phyloP scores from a whole-genome alignment of 371 early-diverging fungal species.

The Rhizopus sp. region DNA sequence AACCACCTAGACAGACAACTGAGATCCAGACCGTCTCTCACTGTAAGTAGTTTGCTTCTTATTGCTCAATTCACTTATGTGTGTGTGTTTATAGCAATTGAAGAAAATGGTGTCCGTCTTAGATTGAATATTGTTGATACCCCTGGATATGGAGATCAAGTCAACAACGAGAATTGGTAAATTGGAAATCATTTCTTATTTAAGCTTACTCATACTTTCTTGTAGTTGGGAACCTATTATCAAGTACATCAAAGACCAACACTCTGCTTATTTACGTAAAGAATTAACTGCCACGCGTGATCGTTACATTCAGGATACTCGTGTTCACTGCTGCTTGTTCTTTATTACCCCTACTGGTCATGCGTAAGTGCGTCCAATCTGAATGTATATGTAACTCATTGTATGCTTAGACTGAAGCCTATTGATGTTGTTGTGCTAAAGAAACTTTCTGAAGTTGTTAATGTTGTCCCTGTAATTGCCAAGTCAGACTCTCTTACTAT shows the following conservation, averaged over 20 bases:
- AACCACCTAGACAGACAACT: slow-evolving; percentile 80
- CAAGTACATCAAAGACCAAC: slow-evolving; percentile 93
- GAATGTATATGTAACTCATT: slow-evolving; percentile 4
- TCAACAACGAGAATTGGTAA: slow-evolving; percentile 89
- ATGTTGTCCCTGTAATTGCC: slow-evolving; percentile 85
- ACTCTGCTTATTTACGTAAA: slow-evolving; percentile 85
- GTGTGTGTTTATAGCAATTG: slow-evolving; percentile 61
- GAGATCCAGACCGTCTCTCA: slow-evolving; percentile 86
- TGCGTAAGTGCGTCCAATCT: slow-evolving; percentile 50
- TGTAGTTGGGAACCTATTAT: slow-evolving; percentile 85
- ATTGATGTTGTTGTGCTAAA: slow-evolving; percentile 77
- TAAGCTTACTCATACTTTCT: not conserved
- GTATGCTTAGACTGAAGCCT: slow-evolving; percentile 65
- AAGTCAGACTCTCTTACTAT: slow-evolving; percentile 86
- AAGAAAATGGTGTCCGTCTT: slow-evolving; percentile 85
- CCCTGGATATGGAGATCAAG: slow-evolving; percentile 81
- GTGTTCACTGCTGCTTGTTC: slow-evolving; percentile 82
- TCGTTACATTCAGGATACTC: slow-evolving; percentile 81
- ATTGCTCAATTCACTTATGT: not conserved
- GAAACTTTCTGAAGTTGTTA: slow-evolving; percentile 72
- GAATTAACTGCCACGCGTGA: slow-evolving; percentile 86
- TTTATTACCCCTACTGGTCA: slow-evolving; percentile 79
- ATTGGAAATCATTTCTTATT: not conserved
- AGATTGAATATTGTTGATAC: slow-evolving; percentile 85
- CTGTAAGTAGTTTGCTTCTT: slow-evolving; percentile 38